Evolutionary conservation across 352 stramenopile genomes (phyloP).

Genomic region (Globisporangium recalcitrans): DNA sequence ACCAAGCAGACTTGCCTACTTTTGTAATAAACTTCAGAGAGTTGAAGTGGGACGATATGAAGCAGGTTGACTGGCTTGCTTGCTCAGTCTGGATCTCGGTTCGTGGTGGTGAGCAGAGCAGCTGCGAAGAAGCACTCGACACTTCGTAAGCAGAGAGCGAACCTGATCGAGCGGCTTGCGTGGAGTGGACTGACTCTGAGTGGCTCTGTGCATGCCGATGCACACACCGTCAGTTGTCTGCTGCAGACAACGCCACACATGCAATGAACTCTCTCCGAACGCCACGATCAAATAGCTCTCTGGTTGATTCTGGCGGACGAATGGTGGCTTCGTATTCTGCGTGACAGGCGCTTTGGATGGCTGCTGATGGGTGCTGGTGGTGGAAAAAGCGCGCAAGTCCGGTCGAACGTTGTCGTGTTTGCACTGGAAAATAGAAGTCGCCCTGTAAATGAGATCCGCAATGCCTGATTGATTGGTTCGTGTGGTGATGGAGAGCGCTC

Average conservation of each 20-base stretch:
- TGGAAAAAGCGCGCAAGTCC: neutral
- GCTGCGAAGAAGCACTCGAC: neutral
- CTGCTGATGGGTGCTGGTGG: neutral
- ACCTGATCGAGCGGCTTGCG: neutral
- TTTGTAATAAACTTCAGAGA: neutral
- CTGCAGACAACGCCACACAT: too few relatives aligned
- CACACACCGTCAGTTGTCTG: too few relatives aligned
- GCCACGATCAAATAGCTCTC: too few relatives aligned
- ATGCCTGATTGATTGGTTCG: neutral
- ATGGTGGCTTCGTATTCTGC: too few relatives aligned
- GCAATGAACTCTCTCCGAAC: too few relatives aligned
- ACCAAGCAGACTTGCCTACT: neutral
- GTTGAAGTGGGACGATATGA: neutral
- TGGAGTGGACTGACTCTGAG: neutral
- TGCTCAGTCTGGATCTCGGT: neutral
- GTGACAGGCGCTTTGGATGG: too few relatives aligned
- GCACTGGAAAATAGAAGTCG: neutral
- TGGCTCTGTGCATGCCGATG: too few relatives aligned
- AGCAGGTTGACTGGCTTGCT: neutral
- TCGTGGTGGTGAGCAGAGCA: neutral
- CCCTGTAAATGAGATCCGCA: neutral
- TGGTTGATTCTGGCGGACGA: too few relatives aligned
- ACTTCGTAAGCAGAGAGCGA: neutral
- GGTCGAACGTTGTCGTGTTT: neutral
- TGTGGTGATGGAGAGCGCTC: neutral